Evolutionary conservation across 306 rosid genomes (phyloP).

Genomic region (Crataegus laevigata): DNA sequence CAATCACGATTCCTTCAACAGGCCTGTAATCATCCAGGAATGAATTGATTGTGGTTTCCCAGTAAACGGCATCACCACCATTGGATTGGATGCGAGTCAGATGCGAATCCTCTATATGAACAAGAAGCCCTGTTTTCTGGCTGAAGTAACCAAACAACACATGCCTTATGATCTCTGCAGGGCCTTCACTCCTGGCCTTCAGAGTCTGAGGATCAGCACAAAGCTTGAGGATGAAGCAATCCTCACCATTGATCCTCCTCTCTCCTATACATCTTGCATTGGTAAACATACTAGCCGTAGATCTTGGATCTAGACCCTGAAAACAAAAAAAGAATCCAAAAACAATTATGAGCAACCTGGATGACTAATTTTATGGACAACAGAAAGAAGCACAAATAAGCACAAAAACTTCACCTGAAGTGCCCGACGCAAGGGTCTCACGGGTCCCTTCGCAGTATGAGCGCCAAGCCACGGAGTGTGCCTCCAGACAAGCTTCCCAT

Average conservation of each 20-base stretch:
- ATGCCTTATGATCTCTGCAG: slow-evolving; percentile 93
- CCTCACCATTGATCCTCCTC: slow-evolving; percentile 86
- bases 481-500: slow-evolving; percentile 95
- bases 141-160: slow-evolving; percentile 94
- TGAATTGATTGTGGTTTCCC: slow-evolving; percentile 97
- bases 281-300: slow-evolving; percentile 84
- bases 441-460: slow-evolving; percentile 94
- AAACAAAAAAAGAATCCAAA: neutral
- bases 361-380: neutral
- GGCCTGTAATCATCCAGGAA: slow-evolving; percentile 87
- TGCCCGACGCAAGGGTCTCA: slow-evolving; percentile 92
- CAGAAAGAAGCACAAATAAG: neutral
- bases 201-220: slow-evolving; percentile 80
- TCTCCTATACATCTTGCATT: slow-evolving; percentile 91
- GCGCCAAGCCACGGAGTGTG: slow-evolving; percentile 99
- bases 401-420: slow-evolving; percentile 58
- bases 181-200: slow-evolving; percentile 95
- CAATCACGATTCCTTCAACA: slow-evolving; percentile 98
- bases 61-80: slow-evolving; percentile 87
- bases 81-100: slow-evolving; percentile 86
- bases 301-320: slow-evolving; percentile 97
- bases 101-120: slow-evolving; percentile 96
- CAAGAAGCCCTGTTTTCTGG: slow-evolving; percentile 91
- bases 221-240: slow-evolving; percentile 95
- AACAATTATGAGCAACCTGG: neutral